Evolutionary conservation across 2,329 filamentous ascomycete species (phyloP), one percentile per base, ranked within the genome.

Genomic region (Emydomyces testavorans): DNA sequence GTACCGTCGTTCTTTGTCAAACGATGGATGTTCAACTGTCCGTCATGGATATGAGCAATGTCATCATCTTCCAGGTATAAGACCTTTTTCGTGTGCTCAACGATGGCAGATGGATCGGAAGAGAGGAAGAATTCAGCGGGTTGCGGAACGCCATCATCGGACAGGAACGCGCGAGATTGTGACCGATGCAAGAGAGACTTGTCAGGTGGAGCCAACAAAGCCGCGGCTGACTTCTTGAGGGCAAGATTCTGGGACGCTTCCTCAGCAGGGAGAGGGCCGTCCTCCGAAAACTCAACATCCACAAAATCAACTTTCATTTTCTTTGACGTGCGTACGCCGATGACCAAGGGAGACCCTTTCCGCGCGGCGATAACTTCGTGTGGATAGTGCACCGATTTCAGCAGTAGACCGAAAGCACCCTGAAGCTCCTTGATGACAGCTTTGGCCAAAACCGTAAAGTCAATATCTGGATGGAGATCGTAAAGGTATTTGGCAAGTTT

Each of bases 271-370:
- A 98, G 83, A 57, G 84, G 78, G 61, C 82, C 81, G 60, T 94
- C 87, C 62, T 94, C 88, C 44, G 83, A 84, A 68, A 90, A 96
- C 73, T 98, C 92, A 53, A 98, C 92, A 66, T 98, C 92, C 65
- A 98, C 92, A 63, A 98, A 98, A 73, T 98, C 92, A 54, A 98
- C 92, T 83, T 96, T 98, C 92, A 98, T 96, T 74, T 94, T 94
- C 76, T 85, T 93, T 71, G 88, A 78, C 49, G 92, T 96, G 73
- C 88, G 85, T 65, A 98, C 92, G 71, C 92, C 92, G 60, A 98
- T 87, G 55, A 98, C 92, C 52, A 98, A 79, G 36, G 92, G 92
- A 53, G 92, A 98, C 72, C 92, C 92, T 79, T 98, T 98, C 61
- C 92, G 87, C 65, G 92, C 92, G 48, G 92, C 92, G 69, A 98